Conservation (phyloP, 768 basidiomycete species). For the Russula griseocarnosa region DNA sequence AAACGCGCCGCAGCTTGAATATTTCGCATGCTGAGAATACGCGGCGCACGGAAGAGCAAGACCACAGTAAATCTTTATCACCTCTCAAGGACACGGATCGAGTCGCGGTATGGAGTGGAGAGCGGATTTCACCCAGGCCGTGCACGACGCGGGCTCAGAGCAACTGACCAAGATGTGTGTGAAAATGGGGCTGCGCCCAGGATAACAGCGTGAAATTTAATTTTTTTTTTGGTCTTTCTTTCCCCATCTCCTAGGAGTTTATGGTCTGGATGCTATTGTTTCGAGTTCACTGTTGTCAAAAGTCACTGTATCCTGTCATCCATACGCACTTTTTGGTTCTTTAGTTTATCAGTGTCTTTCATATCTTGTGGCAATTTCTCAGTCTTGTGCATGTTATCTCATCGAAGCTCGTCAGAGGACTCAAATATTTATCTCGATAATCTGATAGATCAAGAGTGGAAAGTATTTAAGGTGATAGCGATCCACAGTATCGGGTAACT, state of each 20-base stretch:
- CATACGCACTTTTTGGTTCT: conserved; percentile 14
- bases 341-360: background rate
- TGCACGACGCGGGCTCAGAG: conserved; percentile 2
- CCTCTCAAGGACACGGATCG: conserved; percentile 3
- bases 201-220: background rate
- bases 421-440: background rate
- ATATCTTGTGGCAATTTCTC: background rate
- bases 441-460: background rate
- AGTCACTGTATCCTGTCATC: conserved; percentile 13
- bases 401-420: background rate
- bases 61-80: background rate
- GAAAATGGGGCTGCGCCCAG: background rate
- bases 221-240: background rate
- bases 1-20: conserved; percentile 7
- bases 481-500: too few relatives aligned
- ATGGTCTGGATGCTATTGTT: conserved; percentile 16
- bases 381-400: background rate
- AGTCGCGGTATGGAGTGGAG: conserved; percentile 2
- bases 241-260: conserved; percentile 9
- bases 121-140: conserved; percentile 3
- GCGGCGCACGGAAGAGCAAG: conserved; percentile 1
- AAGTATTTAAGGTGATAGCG: background rate
- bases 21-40: background rate
- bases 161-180: background rate
- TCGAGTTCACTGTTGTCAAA: conserved; percentile 9